Base-by-base conservation (phyloP, 2,329 filamentous ascomycete genomes). In the Rosellinia necatrix region DNA sequence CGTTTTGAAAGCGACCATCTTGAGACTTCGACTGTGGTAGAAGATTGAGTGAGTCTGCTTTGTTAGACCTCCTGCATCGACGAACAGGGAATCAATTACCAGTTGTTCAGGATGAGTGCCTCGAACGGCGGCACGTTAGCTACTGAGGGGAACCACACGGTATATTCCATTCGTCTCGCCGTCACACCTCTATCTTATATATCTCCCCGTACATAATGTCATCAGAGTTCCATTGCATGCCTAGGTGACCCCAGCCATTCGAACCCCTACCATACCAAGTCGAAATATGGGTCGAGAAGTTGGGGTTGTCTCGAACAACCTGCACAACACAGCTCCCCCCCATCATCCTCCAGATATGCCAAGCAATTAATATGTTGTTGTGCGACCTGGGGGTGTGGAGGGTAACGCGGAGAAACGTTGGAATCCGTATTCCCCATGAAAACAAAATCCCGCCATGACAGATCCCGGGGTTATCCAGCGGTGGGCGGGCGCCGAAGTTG, bases 1-100 rank as follows among this genome's bases (percentile, higher is more conserved):
- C 4, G 56, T 49, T 24, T 44, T 60, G 50, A 63, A 61, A 29
- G 44, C 58, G 38, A 63, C 66, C 61, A 63, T 60, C 15, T 58
- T 60, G n/a, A 10, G 27, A 27, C 27, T 40, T 56, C 24, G 30
- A 15, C 50, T n/a, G 25, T 24, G 19, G 21, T 41, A n/a, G 38
- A 32, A 29, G 41, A 38, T 22, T n/a, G 6, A 3, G n/a, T 24
- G 13, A 7, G 4, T n/a, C 6, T 38, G 41, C 30, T n/a, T 24
- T 29, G 17, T 29, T n/a, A 9, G 24, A 32, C 24, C 27, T 21
- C 27, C 44, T 43, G 6, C 12, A 4, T 43, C 17, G 40, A 41
- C 21, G 19, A 49, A 40, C 13, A 22, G 32, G 27, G 24, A 29
- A 10, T 9, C 34, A 35, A 12, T n/a, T 17, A 13, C 25, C 8